These are phyloP conservation scores for Dendrobium officinale DNA, from an alignment of 106 monocot genomes.

Conservation along the genomic window DNA sequence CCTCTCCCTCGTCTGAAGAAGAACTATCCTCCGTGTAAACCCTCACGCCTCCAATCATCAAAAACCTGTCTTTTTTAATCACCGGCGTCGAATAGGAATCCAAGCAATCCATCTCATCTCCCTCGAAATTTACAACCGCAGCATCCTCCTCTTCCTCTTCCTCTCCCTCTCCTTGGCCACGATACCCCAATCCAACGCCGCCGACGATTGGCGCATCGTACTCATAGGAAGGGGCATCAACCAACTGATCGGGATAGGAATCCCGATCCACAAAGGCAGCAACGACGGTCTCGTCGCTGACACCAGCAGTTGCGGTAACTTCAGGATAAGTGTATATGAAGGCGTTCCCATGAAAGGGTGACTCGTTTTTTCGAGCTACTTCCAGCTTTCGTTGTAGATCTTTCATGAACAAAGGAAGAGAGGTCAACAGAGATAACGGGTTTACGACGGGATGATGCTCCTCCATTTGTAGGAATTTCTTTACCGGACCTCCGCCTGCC, in stretches of 20 bases:
- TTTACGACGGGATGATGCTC: not conserved
- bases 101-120: slow-evolving; percentile 9
- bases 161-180: slow-evolving; percentile 4
- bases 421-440: not conserved
- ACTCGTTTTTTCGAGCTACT: not conserved
- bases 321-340: slow-evolving; percentile 22
- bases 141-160: slow-evolving; percentile 17
- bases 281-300: slow-evolving; percentile 9
- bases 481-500: slow-evolving; percentile 7
- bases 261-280: slow-evolving; percentile 23
- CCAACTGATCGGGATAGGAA: slow-evolving; percentile 7
- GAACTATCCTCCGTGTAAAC: slow-evolving; percentile 82
- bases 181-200: slow-evolving; percentile 50
- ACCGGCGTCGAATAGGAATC: slow-evolving; percentile 13
- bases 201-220: slow-evolving; percentile 29
- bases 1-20: slow-evolving; percentile 54
- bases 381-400: not conserved
- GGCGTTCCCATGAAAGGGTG: not conserved
- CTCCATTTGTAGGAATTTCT: not conserved
- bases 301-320: not conserved
- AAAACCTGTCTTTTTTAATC: slow-evolving; percentile 36
- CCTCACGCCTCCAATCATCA: slow-evolving; percentile 75
- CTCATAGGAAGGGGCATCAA: slow-evolving; percentile 23
- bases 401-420: not conserved
- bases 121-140: not conserved